phyloP scores from a whole-genome alignment of 139 green algal genomes.

The Haematococcus lacustris region DNA sequence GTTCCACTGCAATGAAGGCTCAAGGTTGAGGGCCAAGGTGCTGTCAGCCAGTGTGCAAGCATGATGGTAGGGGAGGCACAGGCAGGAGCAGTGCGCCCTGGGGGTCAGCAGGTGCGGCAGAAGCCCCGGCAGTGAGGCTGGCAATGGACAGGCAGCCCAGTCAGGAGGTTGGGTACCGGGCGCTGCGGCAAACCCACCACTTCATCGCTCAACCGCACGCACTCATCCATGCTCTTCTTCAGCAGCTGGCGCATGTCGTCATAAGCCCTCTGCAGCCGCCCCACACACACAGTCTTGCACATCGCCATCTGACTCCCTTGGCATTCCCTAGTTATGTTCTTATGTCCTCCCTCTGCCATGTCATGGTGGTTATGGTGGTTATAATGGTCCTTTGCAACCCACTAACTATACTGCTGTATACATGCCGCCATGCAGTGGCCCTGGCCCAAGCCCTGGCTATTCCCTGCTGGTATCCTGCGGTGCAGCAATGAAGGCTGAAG shows the following conservation, averaged over 20 bases:
- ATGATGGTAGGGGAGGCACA: too few species aligned
- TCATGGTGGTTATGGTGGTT: background rate
- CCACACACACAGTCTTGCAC: background rate
- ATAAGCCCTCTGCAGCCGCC: constrained; percentile 12
- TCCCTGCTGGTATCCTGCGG: background rate
- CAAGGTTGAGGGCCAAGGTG: too few species aligned
- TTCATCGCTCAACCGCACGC: constrained; percentile 31
- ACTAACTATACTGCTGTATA: background rate
- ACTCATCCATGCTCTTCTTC: constrained; percentile 40
- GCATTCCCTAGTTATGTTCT: background rate
- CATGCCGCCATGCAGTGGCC: background rate
- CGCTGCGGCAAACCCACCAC: constrained; percentile 21
- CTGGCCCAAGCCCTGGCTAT: background rate
- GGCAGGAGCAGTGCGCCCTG: too few species aligned
- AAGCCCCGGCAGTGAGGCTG: too few species aligned
- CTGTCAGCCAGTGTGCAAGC: too few species aligned
- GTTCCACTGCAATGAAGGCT: too few species aligned
- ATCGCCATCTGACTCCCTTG: background rate
- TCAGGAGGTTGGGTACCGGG: too few species aligned
- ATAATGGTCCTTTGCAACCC: background rate
- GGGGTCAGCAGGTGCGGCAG: too few species aligned
- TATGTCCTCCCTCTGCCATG: background rate
- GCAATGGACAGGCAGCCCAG: too few species aligned
- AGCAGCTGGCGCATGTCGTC: constrained; percentile 36
- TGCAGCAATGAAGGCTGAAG: background rate